A percentile compares a stretch with the other conserved stretches of the same genome.
Evolutionary conservation across 2,329 filamentous ascomycete species (phyloP).

Genomic region (Pestalotiopsis sp.): DNA sequence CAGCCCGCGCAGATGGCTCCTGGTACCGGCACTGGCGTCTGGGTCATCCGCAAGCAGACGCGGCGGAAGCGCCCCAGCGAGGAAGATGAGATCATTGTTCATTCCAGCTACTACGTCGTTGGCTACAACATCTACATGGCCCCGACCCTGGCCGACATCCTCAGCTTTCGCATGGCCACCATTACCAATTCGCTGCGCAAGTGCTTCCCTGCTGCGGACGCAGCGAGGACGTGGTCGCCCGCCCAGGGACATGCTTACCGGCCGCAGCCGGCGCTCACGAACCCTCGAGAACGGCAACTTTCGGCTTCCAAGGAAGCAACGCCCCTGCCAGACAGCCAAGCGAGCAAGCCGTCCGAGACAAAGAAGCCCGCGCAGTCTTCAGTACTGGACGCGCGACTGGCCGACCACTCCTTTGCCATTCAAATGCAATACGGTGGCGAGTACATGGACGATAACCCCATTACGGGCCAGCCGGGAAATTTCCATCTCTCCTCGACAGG

Average conservation of each 20-base stretch:
- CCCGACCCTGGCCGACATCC: conserved; percentile 60
- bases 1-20: conserved; percentile 65
- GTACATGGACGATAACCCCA: conserved; percentile 70
- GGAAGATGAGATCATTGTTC: conserved; percentile 62
- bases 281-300: conserved; percentile 31
- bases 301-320: conserved; percentile 48
- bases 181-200: conserved; percentile 59
- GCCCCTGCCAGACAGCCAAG: conserved; percentile 41
- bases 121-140: conserved; percentile 71
- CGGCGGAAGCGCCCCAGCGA: conserved; percentile 57
- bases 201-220: conserved; percentile 52
- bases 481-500: conserved; percentile 67
- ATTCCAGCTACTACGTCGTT: conserved; percentile 65
- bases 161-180: conserved; percentile 59
- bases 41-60: conserved; percentile 71
- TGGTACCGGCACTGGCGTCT: conserved; percentile 64
- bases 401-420: conserved; percentile 61
- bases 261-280: conserved; percentile 31
- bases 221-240: conserved; percentile 56
- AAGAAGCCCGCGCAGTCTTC: conserved; percentile 18
- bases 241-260: conserved; percentile 56
- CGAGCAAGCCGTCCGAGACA: conserved; percentile 11
- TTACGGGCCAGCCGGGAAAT: conserved; percentile 66
- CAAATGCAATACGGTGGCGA: conserved; percentile 64
- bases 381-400: conserved; percentile 37